Base-by-base conservation (phyloP, 73 alveolate genomes). In the Paraurostyla sp. region DNA sequence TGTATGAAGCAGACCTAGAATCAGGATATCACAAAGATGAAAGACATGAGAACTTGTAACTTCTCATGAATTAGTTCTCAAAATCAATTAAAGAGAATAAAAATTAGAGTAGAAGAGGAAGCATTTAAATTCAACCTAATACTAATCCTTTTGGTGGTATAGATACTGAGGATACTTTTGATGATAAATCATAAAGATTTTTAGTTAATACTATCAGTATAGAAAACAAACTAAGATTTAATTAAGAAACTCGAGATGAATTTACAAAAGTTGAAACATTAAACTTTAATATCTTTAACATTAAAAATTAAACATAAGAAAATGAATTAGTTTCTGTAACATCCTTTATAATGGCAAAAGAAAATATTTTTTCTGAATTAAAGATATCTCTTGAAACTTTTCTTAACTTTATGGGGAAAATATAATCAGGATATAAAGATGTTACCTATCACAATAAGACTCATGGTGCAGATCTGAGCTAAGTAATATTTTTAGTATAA, bases 221-320 rank as follows among this genome's bases (percentile, higher is more conserved):
- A 56, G 87, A 56, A n/a, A 32, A 80, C 0, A 41, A 22, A 41
- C 23, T 60, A 40, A 60, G 42, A 11, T 23, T 52, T 7, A 30
- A n/a, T 57, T n/a, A 13, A 49, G n/a, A 45, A 23, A 43, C 86
- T 3, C 38, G 46, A 22, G 43, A 40, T 1, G 87, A 71, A 73
- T 65, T 88, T 0, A 63, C 33, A 6, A 76, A 60, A 29, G 43
- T 58, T 16, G 78, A 76, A 0, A 22, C 50, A 1, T 43, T 78
- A 13, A 83, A 89, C 45, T 89, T 89, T 56, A 51, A 81, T 45
- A 80, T 89, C 27, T 89, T 89, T 63, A 52, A 41, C 0, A 43
- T 89, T 2, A 38, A 51, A 51, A 40, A 89, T 16, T 41, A 15
- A 13, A 48, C 83, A 18, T 46, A 71, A 27, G 80, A 65, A 27